Base-by-base conservation (phyloP, 805 yeast species). In the Starmerella floricola region DNA sequence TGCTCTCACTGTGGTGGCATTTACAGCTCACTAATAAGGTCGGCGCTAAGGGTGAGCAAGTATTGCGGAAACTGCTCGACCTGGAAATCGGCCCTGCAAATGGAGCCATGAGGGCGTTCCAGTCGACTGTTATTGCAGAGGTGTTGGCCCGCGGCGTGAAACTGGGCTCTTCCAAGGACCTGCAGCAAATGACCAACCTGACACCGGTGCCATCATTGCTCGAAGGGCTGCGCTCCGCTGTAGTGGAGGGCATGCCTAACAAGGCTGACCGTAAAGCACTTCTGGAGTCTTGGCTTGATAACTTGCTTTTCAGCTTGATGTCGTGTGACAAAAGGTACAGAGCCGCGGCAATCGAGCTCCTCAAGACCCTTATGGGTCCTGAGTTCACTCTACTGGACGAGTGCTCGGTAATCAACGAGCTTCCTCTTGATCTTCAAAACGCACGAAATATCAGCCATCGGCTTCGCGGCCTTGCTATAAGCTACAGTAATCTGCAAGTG, bases 361-460 rank as follows among this genome's bases (percentile, higher is more conserved):
- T 47, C 10, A 41, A 36, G 11, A 8, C 26, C 4, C 21, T 52
- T 1, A 11, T 36, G 12, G 28, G 21, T 1, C 17, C 32, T 10
- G 38, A 35, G 3, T 26, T 6, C 12, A 37, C 36, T 12, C 11
- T 55, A 15, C 16, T 78, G n/a, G 61, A 66, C 24, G 74, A 71
- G 39, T 71, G 79, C 46, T 61, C 68, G 38, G 53, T 73, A 2
- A 72, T 87, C 36, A 95, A 85, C 57, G 74, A 76, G 44, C 70
- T 79, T 6, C 94, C 94, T 0, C 65, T 79, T 38, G 72, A 72
- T n/a, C 61, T 86, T 15, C 64, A 72, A 11, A 74, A 74, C 43
- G 79, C 82, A 1, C 75, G 96, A 61, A 93, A 81, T 52, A 66
- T 88, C 2, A 73, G 76, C 19, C 63, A 78, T 44, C 72, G 93